A percentile compares a stretch with the other conserved stretches of the same genome.
Evolutionary conservation across 441 rosid species (phyloP).

Genomic region (Francoa sonchifolia): DNA sequence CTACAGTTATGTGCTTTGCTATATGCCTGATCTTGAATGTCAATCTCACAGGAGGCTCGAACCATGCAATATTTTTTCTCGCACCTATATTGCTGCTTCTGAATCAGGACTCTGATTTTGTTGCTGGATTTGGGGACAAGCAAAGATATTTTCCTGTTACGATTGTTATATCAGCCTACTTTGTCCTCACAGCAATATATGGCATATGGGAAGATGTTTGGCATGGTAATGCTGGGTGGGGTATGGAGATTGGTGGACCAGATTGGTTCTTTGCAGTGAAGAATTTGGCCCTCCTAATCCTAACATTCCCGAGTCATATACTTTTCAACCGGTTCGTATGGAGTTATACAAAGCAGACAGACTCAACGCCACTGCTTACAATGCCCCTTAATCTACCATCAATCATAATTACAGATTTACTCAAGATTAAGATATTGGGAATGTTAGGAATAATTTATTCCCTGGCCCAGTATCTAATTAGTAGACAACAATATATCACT

Average conservation of each 20-base stretch:
- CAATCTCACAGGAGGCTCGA: constrained; percentile 84
- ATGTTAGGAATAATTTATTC: constrained; percentile 72
- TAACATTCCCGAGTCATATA: constrained; percentile 89
- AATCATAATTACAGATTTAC: constrained; percentile 66
- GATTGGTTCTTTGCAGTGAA: constrained; percentile 89
- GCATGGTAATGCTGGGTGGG: constrained; percentile 91
- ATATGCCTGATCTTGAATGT: constrained; percentile 84
- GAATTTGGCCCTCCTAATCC: constrained; percentile 73
- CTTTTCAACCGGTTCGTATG: constrained; percentile 85
- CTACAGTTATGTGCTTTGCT: constrained; percentile 88
- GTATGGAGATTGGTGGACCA: constrained; percentile 79
- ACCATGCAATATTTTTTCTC: constrained; percentile 85
- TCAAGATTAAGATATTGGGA: constrained; percentile 75
- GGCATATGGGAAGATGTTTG: constrained; percentile 79
- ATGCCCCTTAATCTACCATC: constrained; percentile 88
- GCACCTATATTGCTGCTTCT: constrained; percentile 91
- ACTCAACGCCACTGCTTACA: constrained; percentile 51
- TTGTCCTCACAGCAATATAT: constrained; percentile 56
- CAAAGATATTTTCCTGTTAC: constrained; percentile 96
- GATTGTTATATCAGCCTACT: constrained; percentile 58
- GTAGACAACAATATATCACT: constrained; percentile 89
- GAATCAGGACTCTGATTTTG: constrained; percentile 92
- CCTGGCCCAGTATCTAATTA: constrained; percentile 62
- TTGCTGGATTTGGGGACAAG: constrained; percentile 93
- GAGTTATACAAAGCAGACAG: constrained; percentile 64